Percentiles rank a stretch among this genome's conserved stretches.
These are phyloP conservation scores for Trametes pubescens DNA, from an alignment of 1,284 basidiomycete species.

Conservation along the genomic window DNA sequence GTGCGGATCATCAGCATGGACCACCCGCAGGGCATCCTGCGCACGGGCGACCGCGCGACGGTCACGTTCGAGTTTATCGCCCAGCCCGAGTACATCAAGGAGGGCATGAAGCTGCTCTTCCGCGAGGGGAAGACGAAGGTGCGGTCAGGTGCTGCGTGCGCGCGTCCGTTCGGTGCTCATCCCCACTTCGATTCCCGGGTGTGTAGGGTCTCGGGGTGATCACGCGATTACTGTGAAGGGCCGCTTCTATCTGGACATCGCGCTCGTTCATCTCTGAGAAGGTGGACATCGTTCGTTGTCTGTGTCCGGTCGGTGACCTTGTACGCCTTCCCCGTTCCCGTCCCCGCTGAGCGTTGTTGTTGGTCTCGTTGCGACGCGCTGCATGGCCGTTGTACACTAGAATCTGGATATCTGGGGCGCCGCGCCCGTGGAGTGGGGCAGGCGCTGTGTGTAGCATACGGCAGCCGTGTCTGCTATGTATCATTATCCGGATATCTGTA, in stretches of 20 bases:
- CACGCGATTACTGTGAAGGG: conserved; percentile 44
- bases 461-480: neutral
- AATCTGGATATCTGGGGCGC: neutral
- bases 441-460: neutral
- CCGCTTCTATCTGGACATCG: conserved; percentile 7
- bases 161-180: neutral
- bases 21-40: conserved; percentile 84
- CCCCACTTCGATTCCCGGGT: conserved; percentile 2
- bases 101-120: conserved; percentile 91
- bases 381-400: neutral
- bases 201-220: conserved; percentile 48
- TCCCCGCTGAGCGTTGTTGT: neutral
- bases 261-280: neutral
- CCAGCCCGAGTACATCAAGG: conserved; percentile 90
- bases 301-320: too few relatives aligned
- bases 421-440: neutral
- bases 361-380: too few relatives aligned
- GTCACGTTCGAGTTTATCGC: conserved; percentile 93
- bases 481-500: conserved; percentile 15
- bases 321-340: neutral
- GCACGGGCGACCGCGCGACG: conserved; percentile 90
- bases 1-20: conserved; percentile 91
- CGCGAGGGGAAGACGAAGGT: conserved; percentile 95
- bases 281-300: neutral
- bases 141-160: neutral